Evolutionary conservation across 1,284 basidiomycete species (phyloP).

Genomic region (Trichosporon sp.): DNA sequence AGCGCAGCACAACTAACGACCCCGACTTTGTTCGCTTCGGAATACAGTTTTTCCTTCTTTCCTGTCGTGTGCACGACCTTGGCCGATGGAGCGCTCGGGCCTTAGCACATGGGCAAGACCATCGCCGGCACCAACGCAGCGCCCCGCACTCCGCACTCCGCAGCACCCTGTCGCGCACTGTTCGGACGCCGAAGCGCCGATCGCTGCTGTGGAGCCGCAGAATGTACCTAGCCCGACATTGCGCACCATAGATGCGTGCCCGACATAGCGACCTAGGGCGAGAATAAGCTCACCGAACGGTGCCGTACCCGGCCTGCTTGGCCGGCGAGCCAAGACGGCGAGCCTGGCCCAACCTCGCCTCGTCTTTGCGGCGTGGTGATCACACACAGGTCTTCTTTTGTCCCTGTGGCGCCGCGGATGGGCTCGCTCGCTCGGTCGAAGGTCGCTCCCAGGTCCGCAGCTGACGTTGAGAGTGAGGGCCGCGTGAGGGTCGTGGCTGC

Average conservation of each 20-base stretch:
- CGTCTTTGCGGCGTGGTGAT: neutral
- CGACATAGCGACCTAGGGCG: neutral
- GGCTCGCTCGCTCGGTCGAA: too few relatives aligned
- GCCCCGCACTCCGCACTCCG: neutral
- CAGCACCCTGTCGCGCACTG: neutral
- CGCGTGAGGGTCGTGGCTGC: neutral
- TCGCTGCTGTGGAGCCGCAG: neutral
- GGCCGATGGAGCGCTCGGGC: neutral
- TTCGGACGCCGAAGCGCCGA: neutral
- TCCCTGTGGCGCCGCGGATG: neutral
- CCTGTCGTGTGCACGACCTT: neutral
- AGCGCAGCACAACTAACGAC: neutral
- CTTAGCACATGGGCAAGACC: neutral
- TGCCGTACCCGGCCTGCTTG: neutral
- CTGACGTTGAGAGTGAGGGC: too few relatives aligned
- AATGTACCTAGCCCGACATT: conserved; percentile 1
- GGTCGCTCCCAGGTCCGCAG: too few relatives aligned
- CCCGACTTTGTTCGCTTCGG: neutral
- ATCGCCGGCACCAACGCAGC: neutral
- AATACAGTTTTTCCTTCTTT: neutral
- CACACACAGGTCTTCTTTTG: neutral
- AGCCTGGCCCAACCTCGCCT: neutral
- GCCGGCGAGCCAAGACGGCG: neutral
- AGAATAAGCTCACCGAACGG: neutral
- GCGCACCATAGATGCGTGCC: neutral